Evolutionary conservation across 1,139 yeast genomes (phyloP), one percentile per base, ranked within the genome.

Genomic region (Geotrichum candidum): DNA sequence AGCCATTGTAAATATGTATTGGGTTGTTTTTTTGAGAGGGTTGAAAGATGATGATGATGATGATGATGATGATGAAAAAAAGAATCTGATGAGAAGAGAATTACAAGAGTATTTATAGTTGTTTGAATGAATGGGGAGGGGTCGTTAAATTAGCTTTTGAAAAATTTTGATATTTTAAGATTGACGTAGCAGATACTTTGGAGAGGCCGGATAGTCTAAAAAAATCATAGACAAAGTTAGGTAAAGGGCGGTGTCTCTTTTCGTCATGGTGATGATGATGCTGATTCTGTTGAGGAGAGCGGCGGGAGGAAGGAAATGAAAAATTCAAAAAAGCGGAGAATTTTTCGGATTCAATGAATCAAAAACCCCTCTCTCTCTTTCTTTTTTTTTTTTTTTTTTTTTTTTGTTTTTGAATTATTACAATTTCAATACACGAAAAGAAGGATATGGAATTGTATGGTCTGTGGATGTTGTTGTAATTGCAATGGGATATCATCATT

Each of bases 1-100:
- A 64, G 67, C 60, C 63, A 61, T 68, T 48, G 35, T 61, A n/a
- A 18, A 15, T 15, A 15, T 10, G 51, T 41, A 13, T 15, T 5
- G 51, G 11, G 15, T 33, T 15, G 38, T 10, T 52, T 18, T 15
- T 22, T 9, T 54, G 45, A 31, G 29, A 22, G 45, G 22, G 25
- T 15, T 18, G 33, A 29, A 41, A 23, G 27, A 31, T 29, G 38
- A n/a, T 45, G 23, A 22, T 10, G 15, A 27, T 31, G 46, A 27
- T 31, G 46, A 25, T 10, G 56, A 53, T 3, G 61, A 51, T 53
- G 41, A 53, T 4, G 50, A 54, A 48, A 56, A 18, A 33, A 54
- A 48, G 57, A 45, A 48, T 29, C 18, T 51, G 53, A 11, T 38
- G 45, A 13, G 45, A 27, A 3, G 33, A 35, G 52, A 33, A 53